These are phyloP conservation scores for Aspergillus bridgeri DNA, from an alignment of 495 filamentous ascomycete genomes.

Conservation along the genomic window DNA sequence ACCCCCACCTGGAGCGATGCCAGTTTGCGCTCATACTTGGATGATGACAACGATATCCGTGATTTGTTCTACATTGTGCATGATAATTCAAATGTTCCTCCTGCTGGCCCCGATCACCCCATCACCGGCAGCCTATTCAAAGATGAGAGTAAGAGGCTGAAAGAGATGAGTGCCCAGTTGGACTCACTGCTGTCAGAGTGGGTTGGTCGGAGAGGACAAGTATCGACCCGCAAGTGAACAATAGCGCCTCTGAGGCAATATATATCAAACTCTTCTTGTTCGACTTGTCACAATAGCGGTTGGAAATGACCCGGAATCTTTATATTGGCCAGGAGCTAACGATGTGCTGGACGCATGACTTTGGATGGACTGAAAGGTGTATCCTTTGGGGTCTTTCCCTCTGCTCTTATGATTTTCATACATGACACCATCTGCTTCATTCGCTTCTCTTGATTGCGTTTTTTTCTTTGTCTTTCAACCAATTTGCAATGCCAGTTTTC, in stretches of 20 bases:
- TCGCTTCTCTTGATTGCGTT: slow-evolving; percentile 1
- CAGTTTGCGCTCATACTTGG: slow-evolving; percentile 81
- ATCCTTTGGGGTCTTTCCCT: background rate
- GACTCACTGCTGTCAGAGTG: slow-evolving; percentile 84
- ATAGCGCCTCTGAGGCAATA: background rate
- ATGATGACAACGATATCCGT: slow-evolving; percentile 85
- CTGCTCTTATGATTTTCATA: background rate
- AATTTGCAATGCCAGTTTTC: background rate
- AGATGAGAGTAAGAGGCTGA: slow-evolving; percentile 76
- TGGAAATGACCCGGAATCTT: background rate
- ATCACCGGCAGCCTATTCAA: slow-evolving; percentile 76
- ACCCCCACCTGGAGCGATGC: slow-evolving; percentile 76
- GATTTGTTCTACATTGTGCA: slow-evolving; percentile 90
- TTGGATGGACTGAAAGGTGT: slow-evolving; percentile 10
- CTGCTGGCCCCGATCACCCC: slow-evolving; percentile 76
- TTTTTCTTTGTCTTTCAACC: background rate
- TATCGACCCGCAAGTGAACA: slow-evolving; percentile 14
- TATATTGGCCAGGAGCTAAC: slow-evolving; percentile 17
- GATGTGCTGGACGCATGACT: slow-evolving; percentile 28
- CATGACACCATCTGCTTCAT: background rate
- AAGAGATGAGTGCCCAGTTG: slow-evolving; percentile 78
- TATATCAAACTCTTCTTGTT: background rate
- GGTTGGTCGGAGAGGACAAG: slow-evolving; percentile 57
- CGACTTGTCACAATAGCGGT: background rate
- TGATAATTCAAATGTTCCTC: slow-evolving; percentile 76